Conservation (phyloP, 768 basidiomycete species). For the Mycena kentingensis region DNA sequence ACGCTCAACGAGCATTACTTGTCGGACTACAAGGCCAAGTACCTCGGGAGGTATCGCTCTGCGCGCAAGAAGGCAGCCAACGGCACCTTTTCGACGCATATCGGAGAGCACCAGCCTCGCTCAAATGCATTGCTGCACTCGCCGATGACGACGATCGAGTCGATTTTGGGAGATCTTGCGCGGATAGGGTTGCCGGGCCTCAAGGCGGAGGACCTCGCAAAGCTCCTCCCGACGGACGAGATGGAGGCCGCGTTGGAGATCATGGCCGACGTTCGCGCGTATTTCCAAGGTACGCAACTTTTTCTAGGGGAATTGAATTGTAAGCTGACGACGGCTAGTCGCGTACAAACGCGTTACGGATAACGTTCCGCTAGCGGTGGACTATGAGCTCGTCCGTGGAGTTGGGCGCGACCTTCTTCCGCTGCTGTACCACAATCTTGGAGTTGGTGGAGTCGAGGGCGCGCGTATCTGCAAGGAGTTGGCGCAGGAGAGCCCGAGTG, state of each 20-base stretch:
- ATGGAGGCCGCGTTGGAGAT: constrained; percentile 62
- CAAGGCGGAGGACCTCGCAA: constrained; percentile 46
- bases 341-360: constrained; percentile 62
- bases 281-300: constrained; percentile 63
- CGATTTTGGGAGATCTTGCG: constrained; percentile 37
- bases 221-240: constrained; percentile 50
- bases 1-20: constrained; percentile 55
- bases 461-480: constrained; percentile 51
- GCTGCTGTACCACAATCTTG: constrained; percentile 49
- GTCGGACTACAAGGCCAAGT: constrained; percentile 47
- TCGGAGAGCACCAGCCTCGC: constrained; percentile 1
- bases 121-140: background rate
- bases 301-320: background rate
- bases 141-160: constrained; percentile 31
- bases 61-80: constrained; percentile 37
- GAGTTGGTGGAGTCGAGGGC: constrained; percentile 52
- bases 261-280: constrained; percentile 73
- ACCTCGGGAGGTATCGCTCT: constrained; percentile 50
- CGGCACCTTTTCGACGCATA: constrained; percentile 30
- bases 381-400: constrained; percentile 57
- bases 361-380: constrained; percentile 57
- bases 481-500: constrained; percentile 50
- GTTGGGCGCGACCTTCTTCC: constrained; percentile 47
- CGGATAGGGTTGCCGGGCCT: constrained; percentile 42
- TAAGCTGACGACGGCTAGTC: constrained; percentile 36